phyloP scores from a whole-genome alignment of 768 basidiomycete species.

The Auricularia cornea region DNA sequence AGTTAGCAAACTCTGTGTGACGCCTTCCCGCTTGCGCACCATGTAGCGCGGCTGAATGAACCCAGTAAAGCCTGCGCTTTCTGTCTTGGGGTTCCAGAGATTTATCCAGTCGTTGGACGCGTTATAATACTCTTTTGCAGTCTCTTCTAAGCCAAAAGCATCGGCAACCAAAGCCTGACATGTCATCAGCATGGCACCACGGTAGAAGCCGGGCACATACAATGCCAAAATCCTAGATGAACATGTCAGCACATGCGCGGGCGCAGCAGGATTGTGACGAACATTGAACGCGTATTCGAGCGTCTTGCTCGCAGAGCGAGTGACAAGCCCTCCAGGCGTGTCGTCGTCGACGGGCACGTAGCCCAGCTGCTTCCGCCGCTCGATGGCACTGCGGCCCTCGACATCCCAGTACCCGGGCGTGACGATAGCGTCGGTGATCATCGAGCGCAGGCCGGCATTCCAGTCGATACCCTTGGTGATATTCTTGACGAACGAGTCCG shows the following conservation, averaged over 20 bases:
- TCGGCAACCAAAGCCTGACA: constrained; percentile 8
- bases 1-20: too few relatives aligned
- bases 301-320: neutral
- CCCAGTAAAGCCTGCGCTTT: constrained; percentile 8
- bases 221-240: constrained; percentile 13
- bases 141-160: constrained; percentile 6
- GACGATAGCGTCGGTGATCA: constrained; percentile 25
- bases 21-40: too few relatives aligned
- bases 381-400: constrained; percentile 2
- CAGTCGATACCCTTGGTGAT: constrained; percentile 20
- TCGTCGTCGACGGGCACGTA: constrained; percentile 5
- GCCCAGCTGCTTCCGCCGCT: neutral
- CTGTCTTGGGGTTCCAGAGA: constrained; percentile 10
- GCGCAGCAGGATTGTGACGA: too few relatives aligned
- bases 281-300: constrained; percentile 13
- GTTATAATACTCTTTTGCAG: constrained; percentile 6
- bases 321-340: neutral
- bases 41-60: constrained; percentile 14
- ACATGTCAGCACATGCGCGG: too few relatives aligned
- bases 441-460: constrained; percentile 15
- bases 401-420: neutral
- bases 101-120: constrained; percentile 12
- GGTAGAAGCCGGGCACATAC: neutral
- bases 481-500: constrained; percentile 20
- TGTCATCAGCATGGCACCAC: neutral